Base-by-base conservation (phyloP, 768 basidiomycete species). In the Dictyophora rubrovolvata region DNA sequence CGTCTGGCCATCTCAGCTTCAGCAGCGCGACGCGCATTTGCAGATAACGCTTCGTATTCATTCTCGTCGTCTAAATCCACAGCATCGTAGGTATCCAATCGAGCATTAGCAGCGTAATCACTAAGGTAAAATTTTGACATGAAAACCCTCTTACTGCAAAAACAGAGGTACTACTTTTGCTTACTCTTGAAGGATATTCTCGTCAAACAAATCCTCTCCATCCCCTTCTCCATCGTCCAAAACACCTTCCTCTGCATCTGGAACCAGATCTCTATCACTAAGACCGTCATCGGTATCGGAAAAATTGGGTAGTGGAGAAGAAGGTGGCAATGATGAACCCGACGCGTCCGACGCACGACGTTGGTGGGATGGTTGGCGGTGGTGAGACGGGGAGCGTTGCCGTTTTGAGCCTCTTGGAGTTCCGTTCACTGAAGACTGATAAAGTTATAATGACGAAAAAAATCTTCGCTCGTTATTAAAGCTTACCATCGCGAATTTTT, bases 201-300 rank as follows among this genome's bases (percentile, higher is more conserved):
- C 84, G 35, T 79, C 89, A 70, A 94, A 97, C 48, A 99, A 81
- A 73, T 98, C 95, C 70, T 97, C 95, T 37, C 89, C 90, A 21
- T 89, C 87, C n/a, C 80, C 92, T 11, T 86, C 89, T n/a, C 72
- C 72, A 28, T 75, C 75, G 7, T 78, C 81, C 2, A 62, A 63
- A 18, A 65, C 62, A 22, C 65, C 68, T 16, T 79, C 86, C 54
- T 84, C 85, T 14, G 82, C 72, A 65, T 87, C 83, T 56, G 69
- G 74, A 4, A 87, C 77, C 1, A 77, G 82, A 63, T 87, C 85
- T 10, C 81, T 79, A 60, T 89, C 87, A 46, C 85, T 84, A 37
- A 87, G 57, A 21, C 92, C 91, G 57, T 73, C 72, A 28, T 93
- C 89, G 22, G 90, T 87, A 64, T 96, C 94, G 5, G 86, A 86